Evolutionary conservation across 345 rosid species (phyloP).

Genomic region (Hibiscus syriacus): DNA sequence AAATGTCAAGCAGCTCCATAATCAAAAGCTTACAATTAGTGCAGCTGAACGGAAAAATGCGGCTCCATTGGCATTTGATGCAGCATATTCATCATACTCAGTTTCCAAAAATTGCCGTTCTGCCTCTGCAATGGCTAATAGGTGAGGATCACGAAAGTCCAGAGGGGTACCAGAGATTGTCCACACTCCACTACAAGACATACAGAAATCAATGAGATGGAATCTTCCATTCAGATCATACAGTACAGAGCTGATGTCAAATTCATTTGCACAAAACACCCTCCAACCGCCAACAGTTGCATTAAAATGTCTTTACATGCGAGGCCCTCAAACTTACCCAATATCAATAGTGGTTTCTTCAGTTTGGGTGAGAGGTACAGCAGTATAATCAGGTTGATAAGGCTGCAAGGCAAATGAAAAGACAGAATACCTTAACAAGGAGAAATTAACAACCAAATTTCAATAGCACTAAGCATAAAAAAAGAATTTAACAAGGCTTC

Average conservation of each 20-base stretch:
- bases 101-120: constrained; percentile 80
- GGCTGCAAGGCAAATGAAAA: constrained; percentile 37
- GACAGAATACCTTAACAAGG: neutral
- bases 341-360: constrained; percentile 82
- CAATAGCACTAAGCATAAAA: neutral
- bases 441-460: neutral
- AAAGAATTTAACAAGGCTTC: constrained; percentile 23
- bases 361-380: constrained; percentile 50
- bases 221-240: neutral
- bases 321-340: constrained; percentile 42
- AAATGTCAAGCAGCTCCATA: neutral
- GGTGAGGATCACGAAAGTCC: constrained; percentile 79
- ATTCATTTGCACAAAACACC: neutral
- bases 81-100: constrained; percentile 77
- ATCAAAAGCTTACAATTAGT: constrained; percentile 50
- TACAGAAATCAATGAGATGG: neutral
- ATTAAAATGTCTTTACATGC: neutral
- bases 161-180: constrained; percentile 73
- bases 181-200: constrained; percentile 81
- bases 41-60: constrained; percentile 89
- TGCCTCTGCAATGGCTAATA: constrained; percentile 83
- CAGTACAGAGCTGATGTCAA: neutral
- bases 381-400: constrained; percentile 83
- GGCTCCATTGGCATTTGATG: constrained; percentile 75
- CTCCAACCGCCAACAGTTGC: neutral